phyloP scores from a whole-genome alignment of 2,329 filamentous ascomycete species.

The Fusarium torreyae region DNA sequence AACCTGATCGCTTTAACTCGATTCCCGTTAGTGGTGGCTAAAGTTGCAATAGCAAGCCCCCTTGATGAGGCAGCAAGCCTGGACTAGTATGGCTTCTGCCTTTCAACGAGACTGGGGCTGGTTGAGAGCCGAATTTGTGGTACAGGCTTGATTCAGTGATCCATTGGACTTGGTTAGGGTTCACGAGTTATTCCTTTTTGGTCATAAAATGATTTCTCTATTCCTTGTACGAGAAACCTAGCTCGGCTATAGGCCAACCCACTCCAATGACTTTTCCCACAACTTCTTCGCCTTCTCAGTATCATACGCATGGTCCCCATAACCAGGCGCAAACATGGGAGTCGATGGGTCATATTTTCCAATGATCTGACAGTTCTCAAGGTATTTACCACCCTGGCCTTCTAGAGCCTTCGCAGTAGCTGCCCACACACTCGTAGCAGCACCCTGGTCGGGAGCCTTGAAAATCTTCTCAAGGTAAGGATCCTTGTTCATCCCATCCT shows the following conservation, averaged over 20 bases:
- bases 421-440: conserved; percentile 16
- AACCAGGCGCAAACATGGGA: background rate
- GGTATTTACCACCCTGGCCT: conserved; percentile 11
- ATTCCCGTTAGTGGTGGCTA: too few species aligned
- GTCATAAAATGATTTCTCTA: too few species aligned
- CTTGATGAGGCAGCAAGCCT: too few species aligned
- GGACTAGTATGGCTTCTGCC: too few species aligned
- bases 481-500: background rate
- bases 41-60: too few species aligned
- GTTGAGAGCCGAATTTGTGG: too few species aligned
- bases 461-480: conserved; percentile 6
- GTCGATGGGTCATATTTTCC: conserved; percentile 3
- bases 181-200: too few species aligned
- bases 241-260: background rate
- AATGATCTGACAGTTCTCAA: conserved; percentile 16
- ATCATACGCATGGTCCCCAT: conserved; percentile 11
- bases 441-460: background rate
- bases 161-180: too few species aligned
- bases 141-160: too few species aligned
- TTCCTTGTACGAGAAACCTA: background rate
- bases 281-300: background rate
- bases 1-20: too few species aligned
- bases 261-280: background rate
- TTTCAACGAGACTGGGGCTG: too few species aligned
- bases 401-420: conserved; percentile 3